Conservation (phyloP, 2,329 filamentous ascomycete genomes). For the Pseudogymnoascus sp. region DNA sequence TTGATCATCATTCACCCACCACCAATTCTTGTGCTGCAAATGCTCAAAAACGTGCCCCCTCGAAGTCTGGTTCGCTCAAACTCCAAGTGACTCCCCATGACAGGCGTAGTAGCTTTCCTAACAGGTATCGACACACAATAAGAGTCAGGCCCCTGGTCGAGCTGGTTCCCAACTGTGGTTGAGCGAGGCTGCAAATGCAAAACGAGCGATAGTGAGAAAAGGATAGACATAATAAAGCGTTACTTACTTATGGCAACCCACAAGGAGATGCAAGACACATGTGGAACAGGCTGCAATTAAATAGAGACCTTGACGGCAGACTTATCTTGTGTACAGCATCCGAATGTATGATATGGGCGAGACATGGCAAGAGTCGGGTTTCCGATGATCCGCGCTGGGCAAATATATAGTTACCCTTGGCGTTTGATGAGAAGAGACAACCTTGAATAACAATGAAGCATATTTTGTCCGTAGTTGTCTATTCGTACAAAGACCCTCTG, state of each 20-base stretch:
- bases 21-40: background rate
- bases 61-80: background rate
- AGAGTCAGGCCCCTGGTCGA: background rate
- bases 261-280: background rate
- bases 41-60: background rate
- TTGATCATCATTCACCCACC: background rate
- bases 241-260: background rate
- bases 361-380: background rate
- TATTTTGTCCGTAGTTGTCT: background rate
- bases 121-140: background rate
- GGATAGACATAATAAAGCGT: background rate
- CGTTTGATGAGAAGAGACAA: background rate
- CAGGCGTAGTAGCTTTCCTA: background rate
- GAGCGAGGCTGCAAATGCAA: background rate
- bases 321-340: background rate
- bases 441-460: background rate
- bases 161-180: background rate
- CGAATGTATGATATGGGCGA: background rate
- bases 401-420: background rate
- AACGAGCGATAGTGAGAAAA: background rate
- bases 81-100: background rate
- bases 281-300: background rate
- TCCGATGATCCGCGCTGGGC: background rate
- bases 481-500: background rate
- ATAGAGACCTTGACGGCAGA: background rate